These are phyloP conservation scores for Epichloe glyceriae DNA, from an alignment of 2,329 filamentous ascomycete genomes.

Conservation along the genomic window DNA sequence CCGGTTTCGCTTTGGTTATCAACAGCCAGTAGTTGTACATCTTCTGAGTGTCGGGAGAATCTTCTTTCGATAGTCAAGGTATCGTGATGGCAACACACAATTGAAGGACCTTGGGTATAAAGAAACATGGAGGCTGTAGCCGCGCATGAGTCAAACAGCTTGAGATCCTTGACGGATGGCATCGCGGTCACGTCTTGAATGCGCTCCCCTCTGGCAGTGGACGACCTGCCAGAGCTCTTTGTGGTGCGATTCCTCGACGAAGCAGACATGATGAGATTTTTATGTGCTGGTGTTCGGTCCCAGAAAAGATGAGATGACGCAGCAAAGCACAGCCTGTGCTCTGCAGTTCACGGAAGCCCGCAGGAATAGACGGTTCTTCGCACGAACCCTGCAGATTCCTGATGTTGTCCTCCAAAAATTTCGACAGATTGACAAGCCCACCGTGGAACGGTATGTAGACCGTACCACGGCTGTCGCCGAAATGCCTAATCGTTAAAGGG, in stretches of 20 bases:
- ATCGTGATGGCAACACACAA: slow-evolving; percentile 86
- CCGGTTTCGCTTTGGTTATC: slow-evolving; percentile 86
- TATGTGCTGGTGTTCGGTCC: slow-evolving; percentile 12
- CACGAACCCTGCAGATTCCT: slow-evolving; percentile 11
- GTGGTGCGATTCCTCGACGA: slow-evolving; percentile 46
- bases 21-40: slow-evolving; percentile 72
- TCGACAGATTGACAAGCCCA: slow-evolving; percentile 10
- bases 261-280: slow-evolving; percentile 35
- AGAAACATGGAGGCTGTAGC: slow-evolving; percentile 86
- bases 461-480: slow-evolving; percentile 21
- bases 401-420: slow-evolving; percentile 6
- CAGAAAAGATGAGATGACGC: slow-evolving; percentile 14
- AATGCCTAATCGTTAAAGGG: slow-evolving; percentile 10
- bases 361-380: slow-evolving; percentile 11
- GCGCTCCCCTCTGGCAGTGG: slow-evolving; percentile 28
- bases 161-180: slow-evolving; percentile 34
- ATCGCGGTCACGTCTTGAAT: slow-evolving; percentile 39
- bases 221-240: slow-evolving; percentile 43
- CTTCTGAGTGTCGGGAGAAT: slow-evolving; percentile 72
- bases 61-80: slow-evolving; percentile 77
- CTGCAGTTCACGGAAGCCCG: slow-evolving; percentile 7
- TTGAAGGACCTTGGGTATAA: slow-evolving; percentile 68
- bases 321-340: slow-evolving; percentile 8
- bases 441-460: slow-evolving; percentile 28
- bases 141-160: slow-evolving; percentile 72